Conservation (phyloP, 441 rosid species). For the Pelargonium myrrhifolium region DNA sequence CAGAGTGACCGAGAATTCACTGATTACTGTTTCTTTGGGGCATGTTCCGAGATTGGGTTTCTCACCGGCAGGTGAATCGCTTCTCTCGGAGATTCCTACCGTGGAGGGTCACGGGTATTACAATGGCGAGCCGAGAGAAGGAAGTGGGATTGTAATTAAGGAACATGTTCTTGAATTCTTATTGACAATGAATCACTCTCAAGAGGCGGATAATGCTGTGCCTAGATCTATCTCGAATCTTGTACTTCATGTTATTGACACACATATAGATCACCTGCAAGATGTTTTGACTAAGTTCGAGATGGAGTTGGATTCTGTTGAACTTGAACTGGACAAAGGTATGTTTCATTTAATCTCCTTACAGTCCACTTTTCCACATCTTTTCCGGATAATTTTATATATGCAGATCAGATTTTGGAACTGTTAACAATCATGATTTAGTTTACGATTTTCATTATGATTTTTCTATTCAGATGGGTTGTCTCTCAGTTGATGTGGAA, state of each 20-base stretch:
- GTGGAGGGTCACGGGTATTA: slow-evolving; percentile 48
- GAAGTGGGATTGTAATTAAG: slow-evolving; percentile 45
- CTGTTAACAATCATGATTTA: not conserved
- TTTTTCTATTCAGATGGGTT: not conserved
- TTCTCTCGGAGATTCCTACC: slow-evolving; percentile 81
- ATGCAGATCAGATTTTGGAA: not conserved
- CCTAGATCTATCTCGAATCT: slow-evolving; percentile 78
- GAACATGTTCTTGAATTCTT: slow-evolving; percentile 95
- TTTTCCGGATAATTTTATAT: not conserved
- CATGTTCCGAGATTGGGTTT: slow-evolving; percentile 44
- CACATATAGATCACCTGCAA: slow-evolving; percentile 87
- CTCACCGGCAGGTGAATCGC: slow-evolving; percentile 68
- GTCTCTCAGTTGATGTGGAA: not conserved
- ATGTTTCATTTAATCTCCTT: not conserved
- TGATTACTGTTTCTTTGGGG: slow-evolving; percentile 83
- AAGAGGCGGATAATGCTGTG: slow-evolving; percentile 93
- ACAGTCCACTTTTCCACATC: not conserved
- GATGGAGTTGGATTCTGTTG: slow-evolving; percentile 81
- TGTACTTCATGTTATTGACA: slow-evolving; percentile 73
- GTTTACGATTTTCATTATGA: not conserved
- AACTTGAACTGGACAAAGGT: slow-evolving; percentile 87
- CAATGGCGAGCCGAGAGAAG: slow-evolving; percentile 44
- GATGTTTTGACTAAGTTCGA: slow-evolving; percentile 78
- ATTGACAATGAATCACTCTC: slow-evolving; percentile 91
- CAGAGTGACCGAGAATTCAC: slow-evolving; percentile 76